Conservation (phyloP, 371 early-diverging fungal genomes). For the Batrachochytrium dendrobatidis region DNA sequence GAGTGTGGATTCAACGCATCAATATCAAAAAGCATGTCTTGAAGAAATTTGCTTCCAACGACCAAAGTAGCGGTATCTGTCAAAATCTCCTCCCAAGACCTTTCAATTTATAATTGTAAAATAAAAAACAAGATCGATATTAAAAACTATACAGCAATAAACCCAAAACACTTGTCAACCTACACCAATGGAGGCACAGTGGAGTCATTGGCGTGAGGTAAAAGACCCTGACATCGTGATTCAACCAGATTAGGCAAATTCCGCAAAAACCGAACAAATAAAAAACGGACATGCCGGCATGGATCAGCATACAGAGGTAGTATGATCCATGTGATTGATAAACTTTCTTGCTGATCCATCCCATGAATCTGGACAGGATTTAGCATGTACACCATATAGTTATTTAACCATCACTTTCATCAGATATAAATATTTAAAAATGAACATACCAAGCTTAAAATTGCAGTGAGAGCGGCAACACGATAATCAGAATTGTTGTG, state of each 20-base stretch:
- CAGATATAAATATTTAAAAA: too few relatives aligned
- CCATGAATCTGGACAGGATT: constrained; percentile 14
- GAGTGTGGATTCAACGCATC: constrained; percentile 12
- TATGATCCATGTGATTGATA: constrained; percentile 32
- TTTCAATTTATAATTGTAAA: constrained; percentile 4
- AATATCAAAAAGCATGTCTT: constrained; percentile 26
- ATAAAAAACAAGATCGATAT: background rate
- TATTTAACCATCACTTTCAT: too few relatives aligned
- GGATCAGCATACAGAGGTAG: constrained; percentile 42
- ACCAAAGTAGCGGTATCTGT: constrained; percentile 24
- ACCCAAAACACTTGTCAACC: too few relatives aligned
- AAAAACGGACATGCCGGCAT: constrained; percentile 24
- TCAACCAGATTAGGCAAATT: constrained; percentile 28
- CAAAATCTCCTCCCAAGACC: constrained; percentile 38
- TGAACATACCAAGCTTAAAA: constrained; percentile 23
- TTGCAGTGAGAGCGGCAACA: constrained; percentile 26
- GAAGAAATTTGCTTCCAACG: constrained; percentile 26
- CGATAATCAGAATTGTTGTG: constrained; percentile 20
- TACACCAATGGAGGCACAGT: constrained; percentile 21
- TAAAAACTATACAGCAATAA: too few relatives aligned
- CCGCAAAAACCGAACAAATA: constrained; percentile 29
- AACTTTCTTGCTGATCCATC: constrained; percentile 21
- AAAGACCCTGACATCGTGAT: constrained; percentile 17
- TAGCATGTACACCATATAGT: too few relatives aligned
- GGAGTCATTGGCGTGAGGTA: constrained; percentile 38